Evolutionary conservation across 2,329 filamentous ascomycete species (phyloP).

Genomic region (Colletotrichum noveboracense): DNA sequence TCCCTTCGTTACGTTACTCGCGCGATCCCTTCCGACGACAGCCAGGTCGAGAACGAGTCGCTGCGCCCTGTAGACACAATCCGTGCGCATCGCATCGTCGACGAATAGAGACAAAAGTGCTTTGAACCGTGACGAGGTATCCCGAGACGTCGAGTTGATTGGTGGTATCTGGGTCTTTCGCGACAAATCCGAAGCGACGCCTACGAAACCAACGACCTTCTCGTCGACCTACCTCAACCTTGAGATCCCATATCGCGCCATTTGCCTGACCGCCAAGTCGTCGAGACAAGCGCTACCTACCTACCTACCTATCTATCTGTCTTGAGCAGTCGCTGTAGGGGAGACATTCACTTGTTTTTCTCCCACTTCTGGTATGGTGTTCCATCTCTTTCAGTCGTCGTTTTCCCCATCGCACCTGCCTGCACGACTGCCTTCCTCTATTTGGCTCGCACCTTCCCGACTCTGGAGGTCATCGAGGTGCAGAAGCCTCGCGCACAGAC

Average conservation of each 20-base stretch:
- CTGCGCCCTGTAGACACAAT: constrained; percentile 23
- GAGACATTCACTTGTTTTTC: constrained; percentile 99
- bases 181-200: constrained; percentile 10
- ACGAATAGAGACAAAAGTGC: constrained; percentile 23
- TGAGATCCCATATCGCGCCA: neutral
- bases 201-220: constrained; percentile 13
- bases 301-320: neutral
- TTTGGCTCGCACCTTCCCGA: neutral
- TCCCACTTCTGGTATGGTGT: constrained; percentile 73
- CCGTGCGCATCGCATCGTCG: constrained; percentile 14
- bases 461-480: neutral
- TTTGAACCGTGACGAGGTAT: constrained; percentile 22
- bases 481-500: neutral
- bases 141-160: constrained; percentile 20
- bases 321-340: constrained; percentile 61
- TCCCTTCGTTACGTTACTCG: constrained; percentile 16
- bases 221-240: constrained; percentile 14
- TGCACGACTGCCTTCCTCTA: neutral
- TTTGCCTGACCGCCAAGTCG: neutral
- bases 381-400: constrained; percentile 2
- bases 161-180: constrained; percentile 20
- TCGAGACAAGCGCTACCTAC: neutral
- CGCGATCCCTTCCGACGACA: constrained; percentile 22
- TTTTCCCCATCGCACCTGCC: neutral
- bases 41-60: constrained; percentile 22